Evolutionary conservation across 352 stramenopile genomes (phyloP).

Genomic region (Phytopythium litorale): DNA sequence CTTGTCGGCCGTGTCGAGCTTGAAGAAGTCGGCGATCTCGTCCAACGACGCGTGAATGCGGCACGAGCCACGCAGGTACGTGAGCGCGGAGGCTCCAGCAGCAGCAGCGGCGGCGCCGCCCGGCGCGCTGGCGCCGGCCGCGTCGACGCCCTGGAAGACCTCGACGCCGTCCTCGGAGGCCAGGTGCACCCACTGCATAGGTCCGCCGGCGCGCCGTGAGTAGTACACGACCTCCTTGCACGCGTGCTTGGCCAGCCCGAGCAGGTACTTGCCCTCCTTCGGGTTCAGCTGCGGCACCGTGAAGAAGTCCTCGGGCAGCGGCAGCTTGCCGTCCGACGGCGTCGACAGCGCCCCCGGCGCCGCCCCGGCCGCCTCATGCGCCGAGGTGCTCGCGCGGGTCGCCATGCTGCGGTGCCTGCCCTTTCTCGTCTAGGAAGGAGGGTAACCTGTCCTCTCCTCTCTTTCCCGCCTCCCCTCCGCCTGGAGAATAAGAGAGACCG

Average conservation of each 20-base stretch:
- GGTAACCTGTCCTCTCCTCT: background rate
- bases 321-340: conserved; percentile 31
- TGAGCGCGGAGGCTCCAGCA: conserved; percentile 30
- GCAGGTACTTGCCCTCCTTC: conserved; percentile 66
- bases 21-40: conserved; percentile 80
- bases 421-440: background rate
- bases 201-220: conserved; percentile 54
- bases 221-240: conserved; percentile 88
- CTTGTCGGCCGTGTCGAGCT: conserved; percentile 68
- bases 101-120: too few relatives aligned
- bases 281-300: conserved; percentile 44
- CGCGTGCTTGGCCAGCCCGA: conserved; percentile 66
- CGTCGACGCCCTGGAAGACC: conserved; percentile 70
- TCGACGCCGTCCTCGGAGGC: conserved; percentile 68
- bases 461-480: too few relatives aligned
- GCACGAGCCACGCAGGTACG: conserved; percentile 62
- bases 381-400: background rate
- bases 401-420: background rate
- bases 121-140: conserved; percentile 10
- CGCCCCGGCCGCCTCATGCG: background rate
- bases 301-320: conserved; percentile 72
- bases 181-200: conserved; percentile 78
- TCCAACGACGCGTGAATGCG: conserved; percentile 76
- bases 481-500: background rate
- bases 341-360: background rate